Evolutionary conservation across 164 flowering plant species (phyloP).

Genomic region (Vitis riparia): DNA sequence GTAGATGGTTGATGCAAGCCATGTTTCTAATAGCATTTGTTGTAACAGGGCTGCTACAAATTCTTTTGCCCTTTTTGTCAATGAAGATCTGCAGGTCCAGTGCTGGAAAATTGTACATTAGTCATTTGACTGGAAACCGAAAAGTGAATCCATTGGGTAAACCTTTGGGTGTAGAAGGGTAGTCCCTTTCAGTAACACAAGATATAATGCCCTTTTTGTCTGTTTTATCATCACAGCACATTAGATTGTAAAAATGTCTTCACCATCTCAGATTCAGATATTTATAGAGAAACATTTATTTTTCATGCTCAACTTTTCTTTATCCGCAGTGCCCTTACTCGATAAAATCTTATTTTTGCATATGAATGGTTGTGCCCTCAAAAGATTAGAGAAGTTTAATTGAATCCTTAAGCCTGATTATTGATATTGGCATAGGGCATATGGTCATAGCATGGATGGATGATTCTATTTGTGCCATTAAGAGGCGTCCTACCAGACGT

Average conservation of each 20-base stretch:
- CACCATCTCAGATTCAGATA: slow-evolving; percentile 4
- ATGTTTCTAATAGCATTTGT: not conserved
- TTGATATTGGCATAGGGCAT: too few relatives aligned
- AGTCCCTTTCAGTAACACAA: not conserved
- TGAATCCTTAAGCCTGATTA: too few relatives aligned
- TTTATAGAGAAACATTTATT: slow-evolving; percentile 10
- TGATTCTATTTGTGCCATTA: too few relatives aligned
- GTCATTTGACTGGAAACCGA: not conserved
- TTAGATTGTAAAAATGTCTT: slow-evolving; percentile 21
- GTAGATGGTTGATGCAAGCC: not conserved
- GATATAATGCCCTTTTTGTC: slow-evolving; percentile 9
- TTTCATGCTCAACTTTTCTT: too few relatives aligned
- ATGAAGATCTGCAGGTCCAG: slow-evolving; percentile 13
- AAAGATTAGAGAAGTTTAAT: too few relatives aligned
- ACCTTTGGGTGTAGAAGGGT: slow-evolving; percentile 16
- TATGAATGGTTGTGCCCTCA: not conserved
- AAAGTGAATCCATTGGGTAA: slow-evolving; percentile 12
- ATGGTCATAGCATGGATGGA: too few relatives aligned
- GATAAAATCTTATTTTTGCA: not conserved
- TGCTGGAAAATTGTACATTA: slow-evolving; percentile 21
- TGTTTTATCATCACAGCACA: slow-evolving; percentile 12
- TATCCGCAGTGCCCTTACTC: too few relatives aligned
- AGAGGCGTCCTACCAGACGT: too few relatives aligned
- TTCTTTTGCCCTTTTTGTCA: not conserved
- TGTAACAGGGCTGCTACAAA: not conserved